Conservation (phyloP, 345 rosid genomes). For the Aquilaria malaccensis region DNA sequence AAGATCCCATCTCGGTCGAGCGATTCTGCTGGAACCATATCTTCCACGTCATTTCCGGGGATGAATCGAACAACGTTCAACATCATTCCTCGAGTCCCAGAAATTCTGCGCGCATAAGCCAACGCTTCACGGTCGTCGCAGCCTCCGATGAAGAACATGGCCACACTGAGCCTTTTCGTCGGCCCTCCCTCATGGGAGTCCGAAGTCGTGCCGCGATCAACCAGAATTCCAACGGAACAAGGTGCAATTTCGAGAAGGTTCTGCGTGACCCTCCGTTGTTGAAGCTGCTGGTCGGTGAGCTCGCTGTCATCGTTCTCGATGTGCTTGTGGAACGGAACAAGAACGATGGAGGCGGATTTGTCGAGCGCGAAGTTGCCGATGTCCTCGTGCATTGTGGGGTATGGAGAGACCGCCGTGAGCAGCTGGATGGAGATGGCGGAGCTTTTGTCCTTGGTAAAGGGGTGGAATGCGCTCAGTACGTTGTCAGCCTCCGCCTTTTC, state of each 20-base stretch:
- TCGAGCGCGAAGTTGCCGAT: constrained; percentile 59
- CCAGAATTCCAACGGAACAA: constrained; percentile 56
- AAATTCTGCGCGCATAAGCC: constrained; percentile 26
- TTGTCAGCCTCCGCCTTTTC: constrained; percentile 35
- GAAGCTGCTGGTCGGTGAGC: constrained; percentile 25
- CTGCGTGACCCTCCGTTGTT: constrained; percentile 42
- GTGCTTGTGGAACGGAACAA: constrained; percentile 54
- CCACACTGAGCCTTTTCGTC: not conserved
- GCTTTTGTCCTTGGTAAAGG: constrained; percentile 22
- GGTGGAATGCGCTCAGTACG: constrained; percentile 35
- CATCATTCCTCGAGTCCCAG: constrained; percentile 12
- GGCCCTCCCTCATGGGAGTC: not conserved
- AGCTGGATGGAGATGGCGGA: constrained; percentile 27
- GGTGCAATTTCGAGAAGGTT: constrained; percentile 49
- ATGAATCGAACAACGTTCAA: constrained; percentile 22
- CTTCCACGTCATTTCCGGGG: constrained; percentile 6
- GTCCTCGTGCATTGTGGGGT: constrained; percentile 58
- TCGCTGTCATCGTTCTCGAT: constrained; percentile 27
- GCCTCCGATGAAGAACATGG: constrained; percentile 27
- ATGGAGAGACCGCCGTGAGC: constrained; percentile 55
- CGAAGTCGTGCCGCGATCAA: constrained; percentile 44
- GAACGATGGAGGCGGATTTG: constrained; percentile 37
- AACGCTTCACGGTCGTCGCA: constrained; percentile 36
- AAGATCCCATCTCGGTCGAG: not conserved
- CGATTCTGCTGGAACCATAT: not conserved